Evolutionary conservation across 148 eudicot genomes (phyloP), one percentile per base, ranked within the genome.

Genomic region (Salicornia ramosissima): DNA sequence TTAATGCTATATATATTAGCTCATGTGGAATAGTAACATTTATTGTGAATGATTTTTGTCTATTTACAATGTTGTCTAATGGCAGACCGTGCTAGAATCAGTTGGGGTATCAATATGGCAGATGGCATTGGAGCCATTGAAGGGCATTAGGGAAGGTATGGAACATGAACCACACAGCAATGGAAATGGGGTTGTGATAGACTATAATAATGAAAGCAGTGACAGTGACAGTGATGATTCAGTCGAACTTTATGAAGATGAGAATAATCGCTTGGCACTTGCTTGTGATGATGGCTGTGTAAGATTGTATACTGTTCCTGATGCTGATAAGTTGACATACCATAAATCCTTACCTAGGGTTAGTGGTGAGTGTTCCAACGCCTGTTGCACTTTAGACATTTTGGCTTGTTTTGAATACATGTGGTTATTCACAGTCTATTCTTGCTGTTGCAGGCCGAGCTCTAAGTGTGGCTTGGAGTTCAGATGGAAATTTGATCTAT

Each of bases 271-370:
- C 5, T 46, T 90, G 64, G 98, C 98, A 25, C 70, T 90, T 75
- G 97, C 98, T 55, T 94, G 98, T 78, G 98, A 88, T 67, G 97
- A 94, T 82, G 98, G 97, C 28, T 85, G 88, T 78, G 92, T 94
- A 67, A 84, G 97, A 42, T 69, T 94, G 58, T 94, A 85, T 45
- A 75, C 73, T 6, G 55, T 90, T 30, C 71, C 84, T 1, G 88
- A 83, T 58, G 74, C 72, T 42, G 84, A 88, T 39, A 75, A 84
- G 74, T 84, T 90, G 57, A 80, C 77, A 21, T 86, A 85, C 55
- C 65, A 76, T 45, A 90, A 76, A 82, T 80, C 91, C 16, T 66
- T 87, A 83, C 88, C 98, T 45, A 88, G 96, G 83, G 96, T 94
- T 80, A 87, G 90, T 74, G 98, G 98, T 94, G 87, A 94, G 98